Conservation (phyloP, 73 alveolate genomes). For the Paramecium caudatum region DNA sequence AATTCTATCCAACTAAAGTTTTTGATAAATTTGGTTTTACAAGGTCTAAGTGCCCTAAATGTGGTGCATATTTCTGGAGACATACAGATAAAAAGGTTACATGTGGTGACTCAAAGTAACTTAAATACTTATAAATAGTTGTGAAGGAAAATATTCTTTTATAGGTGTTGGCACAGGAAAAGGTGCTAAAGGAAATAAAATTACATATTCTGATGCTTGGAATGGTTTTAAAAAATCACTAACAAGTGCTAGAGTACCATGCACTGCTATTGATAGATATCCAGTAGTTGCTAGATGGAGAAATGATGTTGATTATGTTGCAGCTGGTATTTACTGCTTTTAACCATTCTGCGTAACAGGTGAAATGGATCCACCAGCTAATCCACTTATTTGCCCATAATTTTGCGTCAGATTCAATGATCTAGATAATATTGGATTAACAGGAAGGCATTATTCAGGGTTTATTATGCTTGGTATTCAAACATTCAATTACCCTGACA, state of each 20-base stretch:
- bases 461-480: conserved; percentile 98
- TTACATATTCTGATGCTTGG: conserved; percentile 99
- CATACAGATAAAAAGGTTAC: conserved; percentile 87
- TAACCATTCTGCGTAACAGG: conserved; percentile 99
- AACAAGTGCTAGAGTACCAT: conserved; percentile 94
- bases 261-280: conserved; percentile 94
- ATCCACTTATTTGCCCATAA: conserved; percentile 98
- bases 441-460: conserved; percentile 99
- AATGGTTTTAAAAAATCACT: conserved; percentile 92
- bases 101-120: conserved; percentile 97
- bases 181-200: conserved; percentile 89
- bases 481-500: conserved; percentile 96
- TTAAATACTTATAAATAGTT: conserved; percentile 70
- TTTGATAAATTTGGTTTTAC: conserved; percentile 79
- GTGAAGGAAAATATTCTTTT: conserved; percentile 97
- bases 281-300: conserved; percentile 99
- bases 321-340: conserved; percentile 99
- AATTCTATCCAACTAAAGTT: conserved; percentile 91
- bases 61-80: conserved; percentile 94
- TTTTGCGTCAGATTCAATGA: conserved; percentile 98
- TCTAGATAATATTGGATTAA: conserved; percentile 98
- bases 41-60: conserved; percentile 77
- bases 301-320: conserved; percentile 98
- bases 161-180: conserved; percentile 95
- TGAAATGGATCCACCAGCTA: conserved; percentile 99